Base-by-base conservation (phyloP, 768 basidiomycete species). In the Inosperma sp. region DNA sequence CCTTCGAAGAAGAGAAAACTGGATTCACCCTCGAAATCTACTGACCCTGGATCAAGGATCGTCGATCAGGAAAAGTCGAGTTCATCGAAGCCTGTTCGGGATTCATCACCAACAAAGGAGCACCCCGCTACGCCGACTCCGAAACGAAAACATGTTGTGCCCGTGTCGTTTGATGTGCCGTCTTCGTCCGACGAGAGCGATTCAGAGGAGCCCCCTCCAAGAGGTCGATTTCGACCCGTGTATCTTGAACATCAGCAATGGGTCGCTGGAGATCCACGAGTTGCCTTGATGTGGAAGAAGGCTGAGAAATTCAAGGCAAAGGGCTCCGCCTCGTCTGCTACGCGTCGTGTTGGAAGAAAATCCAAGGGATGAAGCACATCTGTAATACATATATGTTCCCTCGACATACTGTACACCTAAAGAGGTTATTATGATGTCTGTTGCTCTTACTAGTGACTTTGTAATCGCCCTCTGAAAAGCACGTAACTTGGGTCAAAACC, bases 241-340 rank as follows among this genome's bases (percentile, higher is more conserved):
- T 80, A 78, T 61, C 63, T 71, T 2, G 77, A 78, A 54, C 71
- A 73, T n/a, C 59, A 68, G 43, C 76, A 79, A 39, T 80, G 79
- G 79, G 65, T 61, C 21, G 62, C 63, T 23, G 58, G 61, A 26
- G 79, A 79, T 56, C 74, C 68, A 27, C 65, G 70, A 22, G 40
- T 73, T 13, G 62, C 54, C 7, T 58, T 57, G 21, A 55, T 68
- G 2, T 65, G 67, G 66, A 67, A 54, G 45, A 59, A 59, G 51
- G 62, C 55, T 10, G 62, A 64, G 45, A 55, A 56, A 37, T 50
- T 57, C 40, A 45, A 60, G 51, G 44, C 37, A 51, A 12, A 44
- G 51, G 26, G 52, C 49, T 25, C 23, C 34, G 37, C 29, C 25
- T n/a, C 16, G 17, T 22, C 43, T 10, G 27, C 23, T 13, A 31